Base-by-base conservation (phyloP, 163 green algal species). In the Chlorella variabilis region DNA sequence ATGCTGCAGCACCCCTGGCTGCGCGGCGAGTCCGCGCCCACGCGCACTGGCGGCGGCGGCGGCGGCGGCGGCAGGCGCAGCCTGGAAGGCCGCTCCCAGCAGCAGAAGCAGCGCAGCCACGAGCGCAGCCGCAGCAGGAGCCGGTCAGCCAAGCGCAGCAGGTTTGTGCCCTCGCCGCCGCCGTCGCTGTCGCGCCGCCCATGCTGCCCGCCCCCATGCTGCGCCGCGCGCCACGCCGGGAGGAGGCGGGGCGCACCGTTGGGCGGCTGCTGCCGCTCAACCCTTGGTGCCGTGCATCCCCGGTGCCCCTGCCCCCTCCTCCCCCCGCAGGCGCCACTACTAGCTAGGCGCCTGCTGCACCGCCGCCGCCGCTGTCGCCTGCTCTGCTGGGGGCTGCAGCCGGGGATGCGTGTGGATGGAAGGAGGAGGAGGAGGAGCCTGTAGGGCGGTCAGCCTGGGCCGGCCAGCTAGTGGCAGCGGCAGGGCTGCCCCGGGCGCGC, bases 1-100 rank as follows among this genome's bases (percentile, higher is more conserved):
- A 93, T 94, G 85, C 89, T 99, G 63, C 65, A 85, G 49, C 96
- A 99, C 86, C 94, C 95, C 54, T 99, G 97, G 96, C 90, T 99
- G 80, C 49, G 74, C 23, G 86, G 78, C 31, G 70, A 66, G 48
- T n/a, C 70, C 31, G 42, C 68, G 41, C 36, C 42, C 17, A 4
- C 68, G 31, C 2, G 17, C 65, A 45, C 18, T 8, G 20, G 20
- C 67, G 58, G 78, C 23, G 23, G 67, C 23, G 38, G 31, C 38
- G 20, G 17, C 65, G 58, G n/a, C 29, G 17, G 29, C 67, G 42
- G 78, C 23, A 31, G 54, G 3, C n/a, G 74, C 58, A 36, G 56
- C 58, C 4, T 49, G 31, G 75, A 81, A 39, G 63, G 33, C 3
- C 75, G 75, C 42, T 33, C 29, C 34, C 42, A 65, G 76, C 42